Evolutionary conservation across 1,284 basidiomycete genomes (phyloP).

Genomic region (Malassezia arunalokei): DNA sequence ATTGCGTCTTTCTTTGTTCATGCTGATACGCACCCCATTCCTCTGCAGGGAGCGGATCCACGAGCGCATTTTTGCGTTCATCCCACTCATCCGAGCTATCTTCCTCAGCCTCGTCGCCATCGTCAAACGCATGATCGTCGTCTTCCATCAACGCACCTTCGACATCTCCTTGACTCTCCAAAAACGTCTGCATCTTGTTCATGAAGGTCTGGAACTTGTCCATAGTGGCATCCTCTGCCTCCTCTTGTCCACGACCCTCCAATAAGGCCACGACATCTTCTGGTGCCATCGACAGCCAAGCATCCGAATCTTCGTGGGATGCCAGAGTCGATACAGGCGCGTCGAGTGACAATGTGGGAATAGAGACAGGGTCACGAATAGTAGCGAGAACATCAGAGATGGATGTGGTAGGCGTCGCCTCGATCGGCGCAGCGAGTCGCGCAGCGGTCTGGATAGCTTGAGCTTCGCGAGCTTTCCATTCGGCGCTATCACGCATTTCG

Average conservation of each 20-base stretch:
- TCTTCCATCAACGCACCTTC: slow-evolving; percentile 31
- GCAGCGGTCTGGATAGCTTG: not conserved
- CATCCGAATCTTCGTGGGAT: slow-evolving; percentile 27
- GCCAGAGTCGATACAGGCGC: not conserved
- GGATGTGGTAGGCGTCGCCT: not conserved
- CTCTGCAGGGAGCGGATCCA: not conserved
- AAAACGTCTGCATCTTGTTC: slow-evolving; percentile 28
- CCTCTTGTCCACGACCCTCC: not conserved
- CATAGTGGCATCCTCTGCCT: slow-evolving; percentile 22
- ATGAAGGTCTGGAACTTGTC: slow-evolving; percentile 25
- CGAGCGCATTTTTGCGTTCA: not conserved
- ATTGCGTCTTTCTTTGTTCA: not conserved
- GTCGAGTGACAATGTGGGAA: not conserved
- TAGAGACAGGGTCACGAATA: not conserved
- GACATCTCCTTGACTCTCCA: slow-evolving; percentile 28
- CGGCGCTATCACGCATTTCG: slow-evolving; percentile 24
- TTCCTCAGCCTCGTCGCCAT: slow-evolving; percentile 17
- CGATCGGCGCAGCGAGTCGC: not conserved
- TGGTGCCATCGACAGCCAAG: slow-evolving; percentile 22
- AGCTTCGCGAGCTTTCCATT: slow-evolving; percentile 29
- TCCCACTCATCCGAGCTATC: slow-evolving; percentile 16
- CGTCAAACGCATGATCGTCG: slow-evolving; percentile 19
- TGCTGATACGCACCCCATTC: slow-evolving; percentile 11
- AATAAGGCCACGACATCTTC: slow-evolving; percentile 25
- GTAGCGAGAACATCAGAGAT: not conserved